A percentile compares a stretch with the other conserved stretches of the same genome.
phyloP scores from a whole-genome alignment of 345 rosid genomes.

The Lepidium aucheri region DNA sequence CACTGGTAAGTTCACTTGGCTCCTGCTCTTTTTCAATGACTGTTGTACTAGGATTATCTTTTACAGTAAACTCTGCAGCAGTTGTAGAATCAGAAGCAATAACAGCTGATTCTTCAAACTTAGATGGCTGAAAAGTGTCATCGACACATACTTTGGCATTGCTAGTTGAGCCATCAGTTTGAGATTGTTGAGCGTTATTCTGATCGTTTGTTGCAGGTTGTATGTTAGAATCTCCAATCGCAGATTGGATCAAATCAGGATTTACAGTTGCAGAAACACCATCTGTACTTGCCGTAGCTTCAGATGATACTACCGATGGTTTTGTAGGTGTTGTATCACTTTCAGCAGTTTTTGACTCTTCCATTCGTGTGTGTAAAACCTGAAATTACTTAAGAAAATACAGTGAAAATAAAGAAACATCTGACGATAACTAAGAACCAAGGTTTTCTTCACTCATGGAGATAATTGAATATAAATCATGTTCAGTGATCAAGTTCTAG shows the following conservation, averaged over 20 bases:
- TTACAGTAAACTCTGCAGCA: background rate
- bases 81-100: background rate
- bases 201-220: background rate
- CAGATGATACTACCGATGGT: background rate
- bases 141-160: constrained; percentile 3
- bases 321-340: constrained; percentile 11
- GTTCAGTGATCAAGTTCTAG: background rate
- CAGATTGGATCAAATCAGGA: constrained; percentile 13
- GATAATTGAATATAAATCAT: background rate
- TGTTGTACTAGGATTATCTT: constrained; percentile 11
- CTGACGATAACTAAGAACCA: background rate
- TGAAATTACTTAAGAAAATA: constrained; percentile 19
- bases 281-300: constrained; percentile 5
- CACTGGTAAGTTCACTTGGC: constrained; percentile 24
- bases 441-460: background rate
- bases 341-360: constrained; percentile 30
- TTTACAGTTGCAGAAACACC: constrained; percentile 5
- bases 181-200: constrained; percentile 17
- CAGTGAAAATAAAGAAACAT: background rate
- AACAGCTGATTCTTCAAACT: background rate
- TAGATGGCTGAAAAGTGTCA: constrained; percentile 2
- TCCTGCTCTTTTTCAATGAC: background rate
- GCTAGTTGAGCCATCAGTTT: background rate
- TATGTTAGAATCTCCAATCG: constrained; percentile 1
- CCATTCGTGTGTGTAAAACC: constrained; percentile 30